Evolutionary conservation across 306 rosid genomes (phyloP).

Genomic region (Alnus rubra): DNA sequence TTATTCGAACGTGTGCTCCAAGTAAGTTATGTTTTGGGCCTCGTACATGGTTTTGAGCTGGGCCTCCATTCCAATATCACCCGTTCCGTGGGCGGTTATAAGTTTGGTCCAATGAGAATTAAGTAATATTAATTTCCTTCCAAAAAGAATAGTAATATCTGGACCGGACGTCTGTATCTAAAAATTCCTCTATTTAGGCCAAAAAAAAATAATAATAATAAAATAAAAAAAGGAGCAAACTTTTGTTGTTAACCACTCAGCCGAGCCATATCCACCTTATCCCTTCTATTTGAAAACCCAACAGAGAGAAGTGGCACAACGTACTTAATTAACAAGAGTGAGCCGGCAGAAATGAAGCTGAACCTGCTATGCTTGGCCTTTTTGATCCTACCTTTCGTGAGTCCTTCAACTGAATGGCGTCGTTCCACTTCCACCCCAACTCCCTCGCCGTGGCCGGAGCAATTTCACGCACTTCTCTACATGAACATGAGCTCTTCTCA

Average conservation of each 20-base stretch:
- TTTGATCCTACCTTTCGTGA: not conserved
- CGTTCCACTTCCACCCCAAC: slow-evolving; percentile 25
- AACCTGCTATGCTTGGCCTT: not conserved
- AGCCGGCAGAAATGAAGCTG: not conserved
- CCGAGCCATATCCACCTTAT: not conserved
- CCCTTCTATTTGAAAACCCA: not conserved
- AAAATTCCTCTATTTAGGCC: no score
- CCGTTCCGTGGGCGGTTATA: no score
- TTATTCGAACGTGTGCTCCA: no score
- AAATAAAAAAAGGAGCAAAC: no score
- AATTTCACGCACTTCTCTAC: slow-evolving; percentile 50
- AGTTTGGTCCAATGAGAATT: no score
- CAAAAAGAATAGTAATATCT: no score
- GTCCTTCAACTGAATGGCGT: not conserved
- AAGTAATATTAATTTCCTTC: no score
- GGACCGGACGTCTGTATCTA: no score
- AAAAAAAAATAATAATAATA: no score
- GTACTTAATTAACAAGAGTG: not conserved
- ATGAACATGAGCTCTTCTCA: slow-evolving; percentile 36
- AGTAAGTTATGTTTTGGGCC: no score
- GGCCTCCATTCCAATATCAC: no score
- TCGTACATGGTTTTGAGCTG: no score
- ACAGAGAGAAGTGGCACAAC: not conserved
- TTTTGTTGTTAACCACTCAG: not conserved
- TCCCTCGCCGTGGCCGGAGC: slow-evolving; percentile 51